phyloP scores from a whole-genome alignment of 345 rosid species.

The Pseudoturritis turrita region DNA sequence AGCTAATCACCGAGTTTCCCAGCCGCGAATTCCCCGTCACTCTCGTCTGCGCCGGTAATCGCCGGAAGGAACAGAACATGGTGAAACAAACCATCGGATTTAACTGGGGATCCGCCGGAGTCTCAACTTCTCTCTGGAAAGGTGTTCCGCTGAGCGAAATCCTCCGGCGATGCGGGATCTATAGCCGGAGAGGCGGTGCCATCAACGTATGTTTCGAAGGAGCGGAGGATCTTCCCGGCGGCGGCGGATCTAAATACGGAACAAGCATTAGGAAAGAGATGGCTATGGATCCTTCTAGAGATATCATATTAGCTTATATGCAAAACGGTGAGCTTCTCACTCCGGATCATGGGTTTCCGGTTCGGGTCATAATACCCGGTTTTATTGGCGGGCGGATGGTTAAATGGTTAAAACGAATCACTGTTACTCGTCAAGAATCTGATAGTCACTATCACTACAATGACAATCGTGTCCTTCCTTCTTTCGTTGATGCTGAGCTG shows the following conservation, averaged over 20 bases:
- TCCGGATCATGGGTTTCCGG: constrained; percentile 95
- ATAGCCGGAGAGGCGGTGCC: constrained; percentile 57
- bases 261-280: constrained; percentile 63
- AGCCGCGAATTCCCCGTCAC: constrained; percentile 73
- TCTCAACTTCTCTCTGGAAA: constrained; percentile 83
- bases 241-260: constrained; percentile 91
- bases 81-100: constrained; percentile 77
- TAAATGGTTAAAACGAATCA: constrained; percentile 79
- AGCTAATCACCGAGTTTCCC: constrained; percentile 55
- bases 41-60: constrained; percentile 87
- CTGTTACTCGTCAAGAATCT: constrained; percentile 71
- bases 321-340: constrained; percentile 80
- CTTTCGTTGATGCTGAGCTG: constrained; percentile 79
- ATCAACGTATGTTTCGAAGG: constrained; percentile 92
- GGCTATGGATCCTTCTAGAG: constrained; percentile 84
- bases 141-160: constrained; percentile 63
- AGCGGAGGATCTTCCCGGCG: constrained; percentile 89
- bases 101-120: constrained; percentile 88
- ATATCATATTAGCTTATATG: constrained; percentile 84
- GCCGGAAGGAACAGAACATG: constrained; percentile 95
- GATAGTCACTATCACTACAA: constrained; percentile 71
- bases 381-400: constrained; percentile 95
- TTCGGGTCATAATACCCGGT: constrained; percentile 79
- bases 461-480: constrained; percentile 85
- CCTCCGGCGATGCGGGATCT: constrained; percentile 68